Percentiles rank a stretch among this genome's conserved stretches.
phyloP scores from a whole-genome alignment of 1,284 basidiomycete genomes.

The Ganoderma meredithae region DNA sequence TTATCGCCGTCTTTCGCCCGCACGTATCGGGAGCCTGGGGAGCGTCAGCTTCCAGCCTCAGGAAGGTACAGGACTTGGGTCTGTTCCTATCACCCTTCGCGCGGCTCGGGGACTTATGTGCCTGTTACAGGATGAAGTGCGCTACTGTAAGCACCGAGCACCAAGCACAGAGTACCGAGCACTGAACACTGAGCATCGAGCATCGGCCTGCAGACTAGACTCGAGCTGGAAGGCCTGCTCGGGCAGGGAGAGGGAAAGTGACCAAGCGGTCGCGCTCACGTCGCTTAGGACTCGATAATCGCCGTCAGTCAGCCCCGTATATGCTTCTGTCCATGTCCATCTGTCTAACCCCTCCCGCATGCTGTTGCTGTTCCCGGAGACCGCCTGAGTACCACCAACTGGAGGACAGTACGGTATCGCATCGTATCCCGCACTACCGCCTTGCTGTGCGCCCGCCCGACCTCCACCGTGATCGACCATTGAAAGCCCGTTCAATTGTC shows the following conservation, averaged over 20 bases:
- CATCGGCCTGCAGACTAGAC: not conserved
- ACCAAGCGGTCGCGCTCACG: not conserved
- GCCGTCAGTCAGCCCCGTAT: not conserved
- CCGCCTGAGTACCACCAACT: too few relatives aligned
- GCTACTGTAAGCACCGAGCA: not conserved
- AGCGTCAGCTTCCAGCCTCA: not conserved
- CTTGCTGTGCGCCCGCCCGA: slow-evolving; percentile 1
- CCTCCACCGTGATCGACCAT: not conserved
- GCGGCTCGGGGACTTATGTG: not conserved
- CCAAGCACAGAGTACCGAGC: not conserved
- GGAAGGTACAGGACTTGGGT: not conserved
- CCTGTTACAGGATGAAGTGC: not conserved
- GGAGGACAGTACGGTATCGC: too few relatives aligned
- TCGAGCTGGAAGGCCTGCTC: not conserved
- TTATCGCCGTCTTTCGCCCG: slow-evolving; percentile 1
- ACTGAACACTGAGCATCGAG: not conserved
- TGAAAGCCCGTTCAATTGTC: not conserved
- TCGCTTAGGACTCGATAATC: not conserved
- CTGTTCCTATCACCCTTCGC: slow-evolving; percentile 3
- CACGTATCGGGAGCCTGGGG: not conserved
- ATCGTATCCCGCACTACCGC: slow-evolving; percentile 8
- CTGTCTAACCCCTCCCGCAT: not conserved
- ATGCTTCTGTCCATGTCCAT: slow-evolving; percentile 1
- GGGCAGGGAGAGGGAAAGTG: not conserved
- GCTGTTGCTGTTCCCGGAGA: not conserved